A percentile compares a stretch with the other conserved stretches of the same genome.
Conservation (phyloP, 495 filamentous ascomycete species). For the Penicillium diatomitis region DNA sequence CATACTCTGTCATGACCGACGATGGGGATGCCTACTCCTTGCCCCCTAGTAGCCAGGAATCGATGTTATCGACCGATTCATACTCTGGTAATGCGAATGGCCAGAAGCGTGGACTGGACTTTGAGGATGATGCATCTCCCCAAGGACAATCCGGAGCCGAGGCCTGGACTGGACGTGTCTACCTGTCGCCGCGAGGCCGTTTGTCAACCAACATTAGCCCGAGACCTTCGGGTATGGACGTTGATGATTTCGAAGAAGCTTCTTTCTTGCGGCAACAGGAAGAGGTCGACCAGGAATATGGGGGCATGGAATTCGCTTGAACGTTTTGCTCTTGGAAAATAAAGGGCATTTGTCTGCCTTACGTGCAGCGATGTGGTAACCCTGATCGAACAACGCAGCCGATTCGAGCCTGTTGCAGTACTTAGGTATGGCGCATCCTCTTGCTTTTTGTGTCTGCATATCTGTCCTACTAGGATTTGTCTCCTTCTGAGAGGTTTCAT, state of each 20-base stretch:
- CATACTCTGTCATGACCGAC: conserved; percentile 16
- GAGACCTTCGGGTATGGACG: conserved; percentile 14
- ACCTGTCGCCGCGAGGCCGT: conserved; percentile 29
- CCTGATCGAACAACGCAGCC: too few species aligned
- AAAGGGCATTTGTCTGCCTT: too few species aligned
- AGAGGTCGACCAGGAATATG: conserved; percentile 34
- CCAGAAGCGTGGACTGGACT: conserved; percentile 15
- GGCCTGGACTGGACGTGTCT: conserved; percentile 14
- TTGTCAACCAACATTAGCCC: conserved; percentile 8
- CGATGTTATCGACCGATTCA: conserved; percentile 14
- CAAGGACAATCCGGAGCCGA: conserved; percentile 9
- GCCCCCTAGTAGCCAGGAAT: conserved; percentile 39
- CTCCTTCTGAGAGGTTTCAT: too few species aligned
- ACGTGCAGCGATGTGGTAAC: too few species aligned
- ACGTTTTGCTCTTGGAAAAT: neutral
- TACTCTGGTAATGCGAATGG: conserved; percentile 3
- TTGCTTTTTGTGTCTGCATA: conserved; percentile 3
- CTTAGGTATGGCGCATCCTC: neutral
- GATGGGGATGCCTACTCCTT: conserved; percentile 36
- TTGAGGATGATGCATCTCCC: conserved; percentile 48
- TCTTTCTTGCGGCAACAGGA: conserved; percentile 33
- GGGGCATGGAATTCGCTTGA: conserved; percentile 19
- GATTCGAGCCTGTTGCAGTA: too few species aligned
- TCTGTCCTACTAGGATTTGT: too few species aligned
- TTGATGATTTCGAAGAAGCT: conserved; percentile 39